Evolutionary conservation across 352 stramenopile genomes (phyloP), one percentile per base, ranked within the genome.

Genomic region (Phytophthora cryptogea): DNA sequence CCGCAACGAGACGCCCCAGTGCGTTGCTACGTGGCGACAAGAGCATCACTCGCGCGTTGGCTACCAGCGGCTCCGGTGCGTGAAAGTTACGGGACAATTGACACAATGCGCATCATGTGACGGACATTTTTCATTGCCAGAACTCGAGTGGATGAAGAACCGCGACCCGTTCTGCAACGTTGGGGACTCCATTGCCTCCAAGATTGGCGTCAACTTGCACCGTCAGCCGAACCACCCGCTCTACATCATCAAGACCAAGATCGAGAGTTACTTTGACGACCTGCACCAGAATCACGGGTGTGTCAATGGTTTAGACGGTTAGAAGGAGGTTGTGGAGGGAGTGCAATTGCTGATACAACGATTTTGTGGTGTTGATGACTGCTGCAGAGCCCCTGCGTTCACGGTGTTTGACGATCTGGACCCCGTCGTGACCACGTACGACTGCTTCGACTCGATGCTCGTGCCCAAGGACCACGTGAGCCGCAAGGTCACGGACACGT

Each of bases 201-300:
- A 97, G 63, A 94, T 97, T 45, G 91, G 90, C 33, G 69, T 80
- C 35, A 96, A 96, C 55, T 52, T 97, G 58, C 91, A 97, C 71
- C 74, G 70, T 20, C 66, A 89, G 66, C 72, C 76, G 37, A 78
- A 96, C 57, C 91, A 97, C 66, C 91, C 91, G 52, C 73, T 97
- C 48, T 87, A 95, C 63, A 97, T 97, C 59, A 97, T 97, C 63
- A 97, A 97, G 71, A 90, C 80, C 53, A 96, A 90, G 71, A 97
- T 97, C 65, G 88, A 96, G 57, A 51, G 68, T 27, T 97, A 96
- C 72, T 97, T 97, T 64, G 72, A 93, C 42, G 60, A 79, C n/a
- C 65, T 92, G 44, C 81, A 92, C 45, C 35, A 53, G 23, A 61
- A 72, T n/a, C 60, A 92, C 41, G 76, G 76, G 82, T 90, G 45